Base-by-base conservation (phyloP, 2,329 filamentous ascomycete species). In the Metarhizium guizhouense region DNA sequence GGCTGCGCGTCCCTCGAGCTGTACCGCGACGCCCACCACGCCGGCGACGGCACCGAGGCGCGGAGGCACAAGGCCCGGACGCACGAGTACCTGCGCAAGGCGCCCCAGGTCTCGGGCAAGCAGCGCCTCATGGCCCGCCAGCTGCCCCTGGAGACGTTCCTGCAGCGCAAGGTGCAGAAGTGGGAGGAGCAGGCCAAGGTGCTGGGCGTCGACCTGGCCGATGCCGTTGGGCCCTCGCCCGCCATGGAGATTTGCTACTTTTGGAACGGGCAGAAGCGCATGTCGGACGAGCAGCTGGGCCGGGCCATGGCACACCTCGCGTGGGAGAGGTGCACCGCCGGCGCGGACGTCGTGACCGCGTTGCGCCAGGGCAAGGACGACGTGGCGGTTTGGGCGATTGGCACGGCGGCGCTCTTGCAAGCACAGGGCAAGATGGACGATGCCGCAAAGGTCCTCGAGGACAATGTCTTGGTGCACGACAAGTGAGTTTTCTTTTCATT, bases 241-340 rank as follows among this genome's bases (percentile, higher is more conserved):
- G 76, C 90, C 0, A 83, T 91, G 64, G 94, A 97, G 74, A 95
- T 97, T 87, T 85, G 88, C 13, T 95, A 93, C 68, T 84, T 97
- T 63, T 97, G 92, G 92, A 92, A 90, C 65, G 93, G 92, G 0
- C 84, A 83, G 63, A 93, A 89, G 70, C 84, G 90, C 54, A 95
- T 96, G 89, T 76, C 80, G 2, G 63, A 72, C 1, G 72, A 73
- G 0, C 81, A 93, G 57, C 74, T 96, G 14, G 75, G 86, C 51
- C 72, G 76, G 47, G 88, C 84, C 0, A 68, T 90, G 42, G 71
- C 68, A 1, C 79, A 80, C n/a, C 72, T 96, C 11, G 74, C 76
- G 0, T 95, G 82, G 81, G 72, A 75, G 25, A 70, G 90, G 72
- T 85, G 82, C 51, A 82, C 81, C 0, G 74, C 72, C 6, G 59